phyloP scores from a whole-genome alignment of 2,329 filamentous ascomycete species.

The Chaetomium globosum region DNA sequence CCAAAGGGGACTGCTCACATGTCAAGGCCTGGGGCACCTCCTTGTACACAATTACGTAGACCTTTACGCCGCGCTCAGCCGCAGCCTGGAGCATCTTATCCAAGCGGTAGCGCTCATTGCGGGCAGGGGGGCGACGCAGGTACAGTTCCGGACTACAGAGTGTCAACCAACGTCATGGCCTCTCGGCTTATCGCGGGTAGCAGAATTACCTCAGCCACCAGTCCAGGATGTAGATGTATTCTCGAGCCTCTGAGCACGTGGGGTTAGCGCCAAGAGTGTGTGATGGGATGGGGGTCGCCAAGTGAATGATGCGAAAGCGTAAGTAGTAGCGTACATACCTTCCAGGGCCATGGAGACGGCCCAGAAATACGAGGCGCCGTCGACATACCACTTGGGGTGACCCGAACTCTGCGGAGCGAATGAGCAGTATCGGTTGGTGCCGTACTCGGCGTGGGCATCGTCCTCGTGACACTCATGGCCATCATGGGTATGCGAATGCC shows the following conservation, averaged over 20 bases:
- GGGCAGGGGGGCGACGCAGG: constrained; percentile 76
- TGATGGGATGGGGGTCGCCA: constrained; percentile 1
- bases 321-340: constrained; percentile 41
- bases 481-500: constrained; percentile 51
- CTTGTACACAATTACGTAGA: constrained; percentile 90
- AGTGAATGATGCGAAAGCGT: not conserved
- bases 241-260: constrained; percentile 60
- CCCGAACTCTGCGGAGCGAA: constrained; percentile 75
- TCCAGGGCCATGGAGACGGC: constrained; percentile 80
- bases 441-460: constrained; percentile 47
- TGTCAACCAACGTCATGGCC: constrained; percentile 15
- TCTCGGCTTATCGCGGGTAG: not conserved
- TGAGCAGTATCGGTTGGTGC: constrained; percentile 60
- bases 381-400: constrained; percentile 85
- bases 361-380: constrained; percentile 82
- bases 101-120: constrained; percentile 80
- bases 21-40: constrained; percentile 82
- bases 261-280: constrained; percentile 22
- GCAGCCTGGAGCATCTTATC: constrained; percentile 81
- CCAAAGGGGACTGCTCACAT: constrained; percentile 56
- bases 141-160: constrained; percentile 74
- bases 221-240: constrained; percentile 83
- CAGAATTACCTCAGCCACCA: constrained; percentile 70
- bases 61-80: constrained; percentile 78
- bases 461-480: constrained; percentile 47